These are phyloP conservation scores for Arthrobotrys megalospora DNA, from an alignment of 2,329 filamentous ascomycete genomes.

Conservation along the genomic window DNA sequence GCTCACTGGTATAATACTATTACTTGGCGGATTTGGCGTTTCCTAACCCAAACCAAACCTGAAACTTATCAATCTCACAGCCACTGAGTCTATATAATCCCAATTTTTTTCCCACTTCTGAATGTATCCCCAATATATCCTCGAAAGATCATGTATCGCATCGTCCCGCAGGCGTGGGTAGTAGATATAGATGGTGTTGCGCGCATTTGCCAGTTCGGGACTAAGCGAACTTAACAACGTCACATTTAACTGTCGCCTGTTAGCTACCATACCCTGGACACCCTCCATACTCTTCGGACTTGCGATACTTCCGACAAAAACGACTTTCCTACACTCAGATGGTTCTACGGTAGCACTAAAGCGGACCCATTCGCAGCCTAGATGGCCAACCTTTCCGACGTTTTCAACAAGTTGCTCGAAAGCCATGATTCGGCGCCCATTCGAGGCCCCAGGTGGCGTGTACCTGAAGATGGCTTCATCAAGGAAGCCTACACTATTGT, in stretches of 20 bases:
- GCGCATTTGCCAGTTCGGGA: constrained; percentile 11
- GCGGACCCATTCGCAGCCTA: constrained; percentile 44
- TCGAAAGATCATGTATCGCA: too few relatives aligned
- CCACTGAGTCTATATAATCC: too few relatives aligned
- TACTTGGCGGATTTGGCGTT: too few relatives aligned
- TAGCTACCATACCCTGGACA: background rate
- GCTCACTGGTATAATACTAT: too few relatives aligned
- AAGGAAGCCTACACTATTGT: constrained; percentile 96
- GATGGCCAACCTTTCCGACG: constrained; percentile 59
- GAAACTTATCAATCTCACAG: too few relatives aligned
- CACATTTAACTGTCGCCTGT: constrained; percentile 34
- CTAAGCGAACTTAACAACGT: constrained; percentile 59
- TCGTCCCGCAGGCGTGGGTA: too few relatives aligned
- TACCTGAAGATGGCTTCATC: constrained; percentile 82
- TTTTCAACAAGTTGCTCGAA: constrained; percentile 55
- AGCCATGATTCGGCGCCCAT: constrained; percentile 55
- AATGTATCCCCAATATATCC: too few relatives aligned
- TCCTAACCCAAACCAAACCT: too few relatives aligned
- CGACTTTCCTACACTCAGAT: constrained; percentile 27
- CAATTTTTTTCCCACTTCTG: too few relatives aligned
- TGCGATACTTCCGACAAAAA: background rate
- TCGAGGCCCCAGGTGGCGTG: constrained; percentile 65
- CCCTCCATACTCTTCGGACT: background rate
- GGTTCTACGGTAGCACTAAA: constrained; percentile 47
- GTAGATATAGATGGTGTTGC: background rate